These are phyloP conservation scores for Talaromyces atroroseus DNA, from an alignment of 2,329 filamentous ascomycete genomes.

Conservation along the genomic window DNA sequence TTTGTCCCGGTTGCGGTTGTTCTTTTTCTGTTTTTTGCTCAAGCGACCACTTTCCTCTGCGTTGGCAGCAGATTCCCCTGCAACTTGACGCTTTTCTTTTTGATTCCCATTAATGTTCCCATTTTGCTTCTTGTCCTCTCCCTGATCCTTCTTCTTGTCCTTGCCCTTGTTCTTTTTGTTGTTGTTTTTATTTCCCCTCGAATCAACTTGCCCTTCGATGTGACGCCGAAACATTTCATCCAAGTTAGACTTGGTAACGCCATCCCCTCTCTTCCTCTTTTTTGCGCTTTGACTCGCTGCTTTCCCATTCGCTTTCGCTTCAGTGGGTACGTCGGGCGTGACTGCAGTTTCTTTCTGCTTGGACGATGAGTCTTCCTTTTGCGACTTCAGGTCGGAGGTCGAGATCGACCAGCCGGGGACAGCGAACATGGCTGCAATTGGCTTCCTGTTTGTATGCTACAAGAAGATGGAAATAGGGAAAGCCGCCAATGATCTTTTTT, in stretches of 20 bases:
- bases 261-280: conserved; percentile 46
- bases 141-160: conserved; percentile 15
- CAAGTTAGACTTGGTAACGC: conserved; percentile 65
- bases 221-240: conserved; percentile 73
- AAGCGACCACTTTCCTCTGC: conserved; percentile 18
- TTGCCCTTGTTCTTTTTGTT: conserved; percentile 24
- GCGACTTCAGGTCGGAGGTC: conserved; percentile 63
- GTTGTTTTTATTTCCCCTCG: conserved; percentile 22
- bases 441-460: background rate
- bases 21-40: conserved; percentile 15
- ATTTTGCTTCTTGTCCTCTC: conserved; percentile 7
- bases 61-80: conserved; percentile 18
- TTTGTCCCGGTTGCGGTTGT: conserved; percentile 10
- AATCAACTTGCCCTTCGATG: conserved; percentile 57
- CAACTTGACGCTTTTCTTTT: background rate
- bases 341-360: background rate
- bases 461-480: background rate
- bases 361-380: conserved; percentile 52
- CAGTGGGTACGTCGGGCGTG: conserved; percentile 48
- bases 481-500: background rate
- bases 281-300: conserved; percentile 32
- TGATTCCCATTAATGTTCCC: conserved; percentile 22
- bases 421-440: conserved; percentile 61
- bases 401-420: conserved; percentile 89
- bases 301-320: conserved; percentile 17